Conservation (phyloP, 2,329 filamentous ascomycete species). For the Sclerotinia trifoliorum region DNA sequence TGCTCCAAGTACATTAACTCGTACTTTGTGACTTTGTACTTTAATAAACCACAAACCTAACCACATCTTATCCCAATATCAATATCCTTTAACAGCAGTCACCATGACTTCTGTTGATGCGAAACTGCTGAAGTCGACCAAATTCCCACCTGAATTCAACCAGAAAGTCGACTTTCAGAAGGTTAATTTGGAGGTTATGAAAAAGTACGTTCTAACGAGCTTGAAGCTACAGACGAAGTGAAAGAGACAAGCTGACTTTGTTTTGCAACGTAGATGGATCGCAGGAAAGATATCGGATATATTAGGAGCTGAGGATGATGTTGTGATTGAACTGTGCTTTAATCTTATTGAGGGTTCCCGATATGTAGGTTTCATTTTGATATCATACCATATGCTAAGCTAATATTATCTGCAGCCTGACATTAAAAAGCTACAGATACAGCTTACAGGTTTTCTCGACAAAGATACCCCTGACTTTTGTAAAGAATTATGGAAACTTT, state of each 20-base stretch:
- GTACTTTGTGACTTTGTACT: neutral
- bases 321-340: slow-evolving; percentile 83
- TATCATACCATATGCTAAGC: slow-evolving; percentile 26
- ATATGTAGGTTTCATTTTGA: slow-evolving; percentile 57
- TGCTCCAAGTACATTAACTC: neutral
- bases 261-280: slow-evolving; percentile 71
- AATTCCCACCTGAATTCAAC: slow-evolving; percentile 90
- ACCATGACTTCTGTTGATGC: slow-evolving; percentile 81
- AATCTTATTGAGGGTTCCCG: slow-evolving; percentile 70
- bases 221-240: slow-evolving; percentile 23
- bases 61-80: neutral
- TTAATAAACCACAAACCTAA: neutral
- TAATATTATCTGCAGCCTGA: slow-evolving; percentile 65
- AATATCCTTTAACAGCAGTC: neutral
- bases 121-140: slow-evolving; percentile 85
- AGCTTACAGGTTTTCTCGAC: slow-evolving; percentile 91
- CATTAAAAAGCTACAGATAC: slow-evolving; percentile 92
- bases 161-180: slow-evolving; percentile 97
- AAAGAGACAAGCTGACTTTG: slow-evolving; percentile 26
- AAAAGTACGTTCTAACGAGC: slow-evolving; percentile 66
- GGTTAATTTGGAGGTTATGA: slow-evolving; percentile 96
- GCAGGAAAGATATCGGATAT: slow-evolving; percentile 83
- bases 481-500: slow-evolving; percentile 89
- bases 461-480: slow-evolving; percentile 88
- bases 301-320: slow-evolving; percentile 89